Evolutionary conservation across 2,329 filamentous ascomycete genomes (phyloP), one percentile per base, ranked within the genome.

Genomic region (Phaeosphaeria sp.): DNA sequence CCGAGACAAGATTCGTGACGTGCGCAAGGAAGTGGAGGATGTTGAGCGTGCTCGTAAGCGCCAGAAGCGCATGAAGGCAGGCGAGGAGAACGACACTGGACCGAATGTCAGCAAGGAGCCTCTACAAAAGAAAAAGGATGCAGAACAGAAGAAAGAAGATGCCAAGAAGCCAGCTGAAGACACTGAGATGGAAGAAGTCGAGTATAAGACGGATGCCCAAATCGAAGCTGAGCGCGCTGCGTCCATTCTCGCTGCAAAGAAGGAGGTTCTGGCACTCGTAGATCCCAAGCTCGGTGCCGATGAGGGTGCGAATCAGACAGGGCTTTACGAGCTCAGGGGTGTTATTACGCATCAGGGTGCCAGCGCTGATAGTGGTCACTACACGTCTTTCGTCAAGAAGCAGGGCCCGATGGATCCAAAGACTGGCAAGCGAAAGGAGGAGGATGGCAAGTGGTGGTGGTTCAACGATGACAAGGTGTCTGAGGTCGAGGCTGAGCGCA

Each of bases 371-470:
- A 97, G 94, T 70, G 95, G 95, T 7, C 95, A 99, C 79, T 99
- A 99, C 83, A 99, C 96, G 4, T 90, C 93, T 0, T 99, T 97
- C 75, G 91, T 99, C 67, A 99, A 98, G 85, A 97, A 99, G 85
- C 84, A 89, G 60, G 89, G 86, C 0, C 80, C 83, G 10, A 80
- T 92, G 56, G 90, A 96, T 67, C 84, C 89, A 17, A 87, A 88
- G 71, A 91, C 89, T 20, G 92, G 91, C 65, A 91, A 92, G 81
- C 83, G 87, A 70, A 87, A 86, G 53, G 88, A 90, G 72, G 92
- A 96, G 73, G 92, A 96, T 73, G 93, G 91, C 67, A 97, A 93
- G 71, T 99, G 95, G 95, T 99, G 95, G 94, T 99, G 95, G 94
- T 99, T 99, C 85, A 98, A 99, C 78, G 95, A 99, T 72, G 94